These are phyloP conservation scores for Boletales sp. DNA, from an alignment of 768 basidiomycete genomes.

Conservation along the genomic window DNA sequence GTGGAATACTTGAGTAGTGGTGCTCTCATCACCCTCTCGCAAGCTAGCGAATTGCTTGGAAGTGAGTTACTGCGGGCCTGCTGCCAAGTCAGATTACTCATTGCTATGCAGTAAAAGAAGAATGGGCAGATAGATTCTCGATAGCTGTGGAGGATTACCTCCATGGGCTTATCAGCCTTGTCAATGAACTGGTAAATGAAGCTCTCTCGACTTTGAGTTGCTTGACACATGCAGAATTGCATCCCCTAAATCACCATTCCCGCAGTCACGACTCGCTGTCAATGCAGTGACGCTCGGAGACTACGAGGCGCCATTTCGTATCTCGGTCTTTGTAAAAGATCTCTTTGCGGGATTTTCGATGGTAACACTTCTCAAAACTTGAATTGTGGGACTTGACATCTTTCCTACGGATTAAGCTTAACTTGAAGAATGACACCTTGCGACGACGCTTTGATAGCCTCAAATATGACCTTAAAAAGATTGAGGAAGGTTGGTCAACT, in stretches of 20 bases:
- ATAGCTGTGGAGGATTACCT: constrained; percentile 78
- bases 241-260: constrained; percentile 5
- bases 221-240: not conserved
- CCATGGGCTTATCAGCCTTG: constrained; percentile 71
- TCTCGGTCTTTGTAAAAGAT: constrained; percentile 78
- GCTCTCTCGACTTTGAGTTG: not conserved
- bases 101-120: constrained; percentile 52
- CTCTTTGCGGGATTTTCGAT: constrained; percentile 82
- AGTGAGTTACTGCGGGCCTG: constrained; percentile 45
- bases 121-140: constrained; percentile 64
- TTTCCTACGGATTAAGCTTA: constrained; percentile 47
- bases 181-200: constrained; percentile 70
- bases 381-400: constrained; percentile 3
- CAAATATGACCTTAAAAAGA: constrained; percentile 86
- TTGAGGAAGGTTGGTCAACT: constrained; percentile 69
- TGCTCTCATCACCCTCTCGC: constrained; percentile 53
- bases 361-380: constrained; percentile 36
- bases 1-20: constrained; percentile 61
- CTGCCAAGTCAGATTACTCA: constrained; percentile 4
- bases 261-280: constrained; percentile 72
- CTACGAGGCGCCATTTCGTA: constrained; percentile 74
- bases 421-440: constrained; percentile 75
- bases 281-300: constrained; percentile 82
- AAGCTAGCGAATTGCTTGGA: constrained; percentile 55
- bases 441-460: constrained; percentile 76